Base-by-base conservation (phyloP, 805 yeast genomes). In the Metschnikowia dekortorum region DNA sequence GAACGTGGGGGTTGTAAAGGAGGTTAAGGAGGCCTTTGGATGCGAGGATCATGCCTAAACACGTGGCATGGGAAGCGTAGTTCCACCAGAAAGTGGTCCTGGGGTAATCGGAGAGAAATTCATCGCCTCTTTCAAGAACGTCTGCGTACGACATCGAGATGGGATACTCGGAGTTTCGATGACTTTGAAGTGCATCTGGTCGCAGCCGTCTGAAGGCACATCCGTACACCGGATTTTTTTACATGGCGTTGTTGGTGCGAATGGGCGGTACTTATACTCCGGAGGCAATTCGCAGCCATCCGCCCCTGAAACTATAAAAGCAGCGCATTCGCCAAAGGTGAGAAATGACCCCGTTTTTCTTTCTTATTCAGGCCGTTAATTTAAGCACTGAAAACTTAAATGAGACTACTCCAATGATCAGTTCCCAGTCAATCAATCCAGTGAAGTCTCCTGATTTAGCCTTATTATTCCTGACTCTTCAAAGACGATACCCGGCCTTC, bases 81-180 rank as follows among this genome's bases (percentile, higher is more conserved):
- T 83, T 80, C 96, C 96, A 89, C 53, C 79, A 60, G 28, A 65
- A 59, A 0, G 81, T 65, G 0, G 72, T 66, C 39, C 91, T 71
- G 0, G 95, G 91, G 56, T 82, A 85, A 39, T 80, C 78, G 2
- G 67, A 53, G 16, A 89, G 76, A 61, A 84, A 83, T 30, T 83
- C 87, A 54, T 85, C 87, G 4, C 96, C 97, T 51, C 90, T 70
- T 54, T 77, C 70, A 44, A 87, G 66, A 29, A 87, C 94, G 56
- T 79, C 84, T 39, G 80, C 80, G 54, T 81, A 79, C 0, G 92
- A 84, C 94, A 87, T 87, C 30, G 33, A 28, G 13, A 10, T 28
- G 26, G 26, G 10, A 32, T 22, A 22, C 7, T 18, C 16, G 38
- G n/a, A 10, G 37, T 11, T 8, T 8, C 7, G 33, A 39, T 39